phyloP scores from a whole-genome alignment of 2,329 filamentous ascomycete genomes.

The Bipolaris victoriae region DNA sequence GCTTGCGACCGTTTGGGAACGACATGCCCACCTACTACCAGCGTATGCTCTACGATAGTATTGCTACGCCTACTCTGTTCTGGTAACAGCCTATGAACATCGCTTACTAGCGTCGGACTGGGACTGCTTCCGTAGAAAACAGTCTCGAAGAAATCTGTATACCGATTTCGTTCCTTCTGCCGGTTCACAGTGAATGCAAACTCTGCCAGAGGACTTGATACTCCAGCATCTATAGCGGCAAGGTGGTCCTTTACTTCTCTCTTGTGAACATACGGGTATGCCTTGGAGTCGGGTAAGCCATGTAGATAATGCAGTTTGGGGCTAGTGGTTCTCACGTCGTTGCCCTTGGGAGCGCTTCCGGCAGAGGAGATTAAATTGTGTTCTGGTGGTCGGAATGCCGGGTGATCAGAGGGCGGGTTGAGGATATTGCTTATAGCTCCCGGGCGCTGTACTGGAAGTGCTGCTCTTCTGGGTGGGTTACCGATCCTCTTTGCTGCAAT shows the following conservation, averaged over 20 bases:
- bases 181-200: background rate
- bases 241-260: conserved; percentile 28
- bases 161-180: background rate
- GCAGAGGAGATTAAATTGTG: background rate
- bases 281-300: conserved; percentile 21
- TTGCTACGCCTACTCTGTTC: background rate
- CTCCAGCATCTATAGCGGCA: conserved; percentile 20
- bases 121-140: conserved; percentile 11
- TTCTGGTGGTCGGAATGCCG: background rate
- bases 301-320: conserved; percentile 33
- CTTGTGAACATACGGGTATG: conserved; percentile 32
- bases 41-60: background rate
- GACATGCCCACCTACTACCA: background rate
- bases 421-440: background rate
- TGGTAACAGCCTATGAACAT: background rate
- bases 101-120: background rate
- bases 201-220: conserved; percentile 18
- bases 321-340: conserved; percentile 9
- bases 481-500: conserved; percentile 17
- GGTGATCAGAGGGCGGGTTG: background rate
- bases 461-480: conserved; percentile 20
- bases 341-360: background rate
- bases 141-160: conserved; percentile 19
- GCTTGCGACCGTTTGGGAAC: background rate
- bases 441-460: conserved; percentile 8